Conservation (phyloP, 176 grass and related monocot species). For the Lolium rigidum region DNA sequence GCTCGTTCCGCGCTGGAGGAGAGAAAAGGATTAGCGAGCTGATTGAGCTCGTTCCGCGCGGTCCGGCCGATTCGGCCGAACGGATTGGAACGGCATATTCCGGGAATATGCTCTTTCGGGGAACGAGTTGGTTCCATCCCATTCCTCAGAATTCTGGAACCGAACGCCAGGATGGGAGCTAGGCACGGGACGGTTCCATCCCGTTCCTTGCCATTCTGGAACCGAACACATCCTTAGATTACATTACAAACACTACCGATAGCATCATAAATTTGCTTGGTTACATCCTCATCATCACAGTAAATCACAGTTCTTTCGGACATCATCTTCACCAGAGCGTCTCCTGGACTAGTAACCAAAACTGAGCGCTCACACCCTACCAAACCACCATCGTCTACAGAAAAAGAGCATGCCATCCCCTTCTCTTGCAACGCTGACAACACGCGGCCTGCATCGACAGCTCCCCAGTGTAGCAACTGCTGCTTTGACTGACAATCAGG, state of each 20-base stretch:
- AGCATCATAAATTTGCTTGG: conserved; percentile 53
- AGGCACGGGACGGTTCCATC: too few relatives aligned
- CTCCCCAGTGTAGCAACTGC: conserved; percentile 58
- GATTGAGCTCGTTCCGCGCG: too few relatives aligned
- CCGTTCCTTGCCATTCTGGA: too few relatives aligned
- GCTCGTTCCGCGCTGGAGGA: too few relatives aligned
- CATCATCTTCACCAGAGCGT: conserved; percentile 59
- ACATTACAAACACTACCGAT: conserved; percentile 59
- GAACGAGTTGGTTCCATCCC: too few relatives aligned
- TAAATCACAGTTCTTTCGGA: conserved; percentile 47
- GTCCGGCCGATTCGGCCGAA: too few relatives aligned
- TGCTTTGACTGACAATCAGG: conserved; percentile 33
- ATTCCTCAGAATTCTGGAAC: too few relatives aligned
- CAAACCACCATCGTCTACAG: background rate
- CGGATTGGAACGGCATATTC: too few relatives aligned
- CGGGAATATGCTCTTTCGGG: too few relatives aligned
- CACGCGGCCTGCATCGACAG: conserved; percentile 50
- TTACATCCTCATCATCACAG: conserved; percentile 55
- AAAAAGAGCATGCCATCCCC: conserved; percentile 53
- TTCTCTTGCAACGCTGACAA: conserved; percentile 58
- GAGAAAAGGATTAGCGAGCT: too few relatives aligned
- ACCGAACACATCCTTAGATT: too few relatives aligned
- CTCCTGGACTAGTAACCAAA: conserved; percentile 50
- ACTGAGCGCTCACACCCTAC: conserved; percentile 26
- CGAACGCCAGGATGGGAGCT: too few relatives aligned